Base-by-base conservation (phyloP, 257 asterid species). In the Ligustrum vulgare region DNA sequence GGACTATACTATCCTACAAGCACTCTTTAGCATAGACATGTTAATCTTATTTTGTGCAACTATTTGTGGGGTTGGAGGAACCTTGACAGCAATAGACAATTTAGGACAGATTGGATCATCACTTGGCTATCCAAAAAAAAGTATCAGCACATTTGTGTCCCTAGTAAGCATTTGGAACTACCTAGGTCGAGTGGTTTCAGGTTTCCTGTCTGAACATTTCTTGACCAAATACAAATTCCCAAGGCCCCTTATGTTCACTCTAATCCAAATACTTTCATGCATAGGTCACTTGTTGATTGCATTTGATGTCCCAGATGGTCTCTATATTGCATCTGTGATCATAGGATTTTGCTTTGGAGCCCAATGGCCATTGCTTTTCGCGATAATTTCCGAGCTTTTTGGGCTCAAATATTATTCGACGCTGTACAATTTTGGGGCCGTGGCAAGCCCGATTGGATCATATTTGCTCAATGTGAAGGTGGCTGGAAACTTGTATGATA, bases 331-430 rank as follows among this genome's bases (percentile, higher is more conserved):
- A 5, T 91, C 96, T 0, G 91, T 91, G 36, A 81, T 91, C 11
- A 91, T 91, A 65, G 97, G 96, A 8, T 91, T 91, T 79, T 91
- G 97, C 65, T 91, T 91, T 76, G 97, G 97, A 0, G 97, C 97
- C 1, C 97, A 91, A 75, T 90, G 96, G 96, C 97, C 97, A 13
- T 41, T 91, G 56, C 88, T 91, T 0, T 91, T 88, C 67, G 96
- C 97, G 47, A 88, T 91, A 20, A 91, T 91, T 2, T 91, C 97
- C 0, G 97, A 91, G 81, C 85, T 91, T 0, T 91, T 91, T 62
- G 97, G 97, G 49, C 87, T 91, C 0, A 91, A 90, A 23, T 91
- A 91, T 70, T 91, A 90, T 84, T 91, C 97, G 13, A 91, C 96
- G 6, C 49, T 91, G 22, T 88, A 90, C 74, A 91, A 91, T 31